A percentile compares a stretch with the other conserved stretches of the same genome.
Conservation (phyloP, 169 alveolate species). For the Cryptosporidium xiaoi region DNA sequence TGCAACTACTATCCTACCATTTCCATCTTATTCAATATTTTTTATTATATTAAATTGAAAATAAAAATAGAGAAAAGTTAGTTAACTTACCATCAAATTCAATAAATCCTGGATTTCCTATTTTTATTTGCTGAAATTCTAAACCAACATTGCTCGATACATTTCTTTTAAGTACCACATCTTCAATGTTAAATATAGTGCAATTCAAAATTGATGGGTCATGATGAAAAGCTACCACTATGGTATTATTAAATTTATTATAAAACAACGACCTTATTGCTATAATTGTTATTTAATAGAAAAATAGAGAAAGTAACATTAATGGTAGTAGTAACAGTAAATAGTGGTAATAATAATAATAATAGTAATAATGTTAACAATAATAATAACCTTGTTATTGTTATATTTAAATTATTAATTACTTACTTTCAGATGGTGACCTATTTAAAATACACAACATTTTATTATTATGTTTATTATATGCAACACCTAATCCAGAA, state of each 20-base stretch:
- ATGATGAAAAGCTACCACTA: conserved; percentile 67
- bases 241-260: conserved; percentile 45
- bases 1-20: conserved; percentile 73
- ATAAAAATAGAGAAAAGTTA: background rate
- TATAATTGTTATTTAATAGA: background rate
- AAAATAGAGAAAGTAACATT: no score
- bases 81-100: conserved; percentile 67
- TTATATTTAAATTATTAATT: background rate
- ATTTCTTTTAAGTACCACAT: conserved; percentile 35
- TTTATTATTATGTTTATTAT: conserved; percentile 40
- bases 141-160: conserved; percentile 34
- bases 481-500: conserved; percentile 68
- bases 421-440: conserved; percentile 75
- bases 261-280: conserved; percentile 70
- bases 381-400: background rate
- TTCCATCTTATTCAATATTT: conserved; percentile 33
- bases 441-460: conserved; percentile 60
- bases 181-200: conserved; percentile 58
- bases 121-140: conserved; percentile 59
- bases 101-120: conserved; percentile 74
- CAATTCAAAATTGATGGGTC: conserved; percentile 58
- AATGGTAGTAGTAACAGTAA: no score
- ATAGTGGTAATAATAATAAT: background rate
- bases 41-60: background rate
- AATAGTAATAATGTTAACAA: no score